These are phyloP conservation scores for Thymus mandschuricus DNA, from an alignment of 257 asterid species.

Conservation along the genomic window DNA sequence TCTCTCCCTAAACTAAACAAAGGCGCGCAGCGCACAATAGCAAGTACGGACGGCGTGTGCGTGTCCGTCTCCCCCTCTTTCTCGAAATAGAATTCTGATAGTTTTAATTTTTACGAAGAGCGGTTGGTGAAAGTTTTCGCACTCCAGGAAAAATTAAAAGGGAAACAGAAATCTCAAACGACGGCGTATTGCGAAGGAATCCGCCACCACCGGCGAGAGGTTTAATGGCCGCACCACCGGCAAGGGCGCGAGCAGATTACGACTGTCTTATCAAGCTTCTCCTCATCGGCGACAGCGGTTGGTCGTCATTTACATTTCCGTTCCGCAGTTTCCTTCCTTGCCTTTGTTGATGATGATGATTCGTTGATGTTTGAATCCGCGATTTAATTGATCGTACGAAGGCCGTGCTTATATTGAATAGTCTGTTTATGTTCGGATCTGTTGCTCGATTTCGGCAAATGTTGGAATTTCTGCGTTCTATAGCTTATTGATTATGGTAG, in stretches of 20 bases:
- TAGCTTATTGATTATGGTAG: constrained; percentile 17
- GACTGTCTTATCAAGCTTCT: constrained; percentile 70
- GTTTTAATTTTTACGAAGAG: constrained; percentile 23
- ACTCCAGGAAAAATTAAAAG: background rate
- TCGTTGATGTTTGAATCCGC: background rate
- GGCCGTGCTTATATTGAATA: background rate
- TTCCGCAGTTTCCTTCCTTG: background rate
- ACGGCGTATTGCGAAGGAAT: constrained; percentile 29
- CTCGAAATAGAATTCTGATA: constrained; percentile 22
- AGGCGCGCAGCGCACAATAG: constrained; percentile 31
- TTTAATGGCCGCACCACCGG: constrained; percentile 66
- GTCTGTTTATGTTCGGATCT: constrained; percentile 32
- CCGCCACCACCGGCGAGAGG: constrained; percentile 41
- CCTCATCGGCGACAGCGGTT: constrained; percentile 73
- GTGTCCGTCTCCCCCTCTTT: constrained; percentile 27
- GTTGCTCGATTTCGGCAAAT: constrained; percentile 20
- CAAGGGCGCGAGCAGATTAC: constrained; percentile 71
- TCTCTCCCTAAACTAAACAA: constrained; percentile 23
- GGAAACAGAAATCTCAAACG: constrained; percentile 18
- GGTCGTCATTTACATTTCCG: constrained; percentile 10
- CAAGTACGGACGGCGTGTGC: constrained; percentile 25
- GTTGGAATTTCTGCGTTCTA: constrained; percentile 2
- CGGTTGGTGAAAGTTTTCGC: constrained; percentile 25
- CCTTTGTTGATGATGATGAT: background rate
- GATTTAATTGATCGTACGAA: constrained; percentile 25